These are phyloP conservation scores for Harrya chromipes DNA, from an alignment of 768 basidiomycete species.

Conservation along the genomic window DNA sequence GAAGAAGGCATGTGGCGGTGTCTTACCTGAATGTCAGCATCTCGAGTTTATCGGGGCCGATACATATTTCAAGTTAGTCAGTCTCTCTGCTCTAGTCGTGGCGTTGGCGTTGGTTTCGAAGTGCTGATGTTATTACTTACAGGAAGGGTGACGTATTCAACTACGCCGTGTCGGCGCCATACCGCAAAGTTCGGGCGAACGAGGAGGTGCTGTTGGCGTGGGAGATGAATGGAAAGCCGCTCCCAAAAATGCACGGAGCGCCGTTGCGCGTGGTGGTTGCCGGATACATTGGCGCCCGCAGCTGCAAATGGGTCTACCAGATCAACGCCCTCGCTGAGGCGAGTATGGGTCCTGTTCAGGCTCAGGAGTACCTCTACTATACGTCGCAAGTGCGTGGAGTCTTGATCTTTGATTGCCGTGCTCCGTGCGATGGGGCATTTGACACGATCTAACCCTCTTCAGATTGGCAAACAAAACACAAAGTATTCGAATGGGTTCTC, in stretches of 20 bases:
- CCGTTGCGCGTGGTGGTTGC: constrained; percentile 50
- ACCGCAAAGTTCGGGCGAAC: constrained; percentile 44
- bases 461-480: constrained; percentile 45
- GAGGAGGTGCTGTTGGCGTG: constrained; percentile 40
- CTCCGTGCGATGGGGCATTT: neutral
- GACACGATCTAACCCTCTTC: neutral
- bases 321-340: constrained; percentile 50
- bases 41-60: constrained; percentile 57
- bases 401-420: too few species aligned
- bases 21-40: constrained; percentile 45
- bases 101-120: neutral
- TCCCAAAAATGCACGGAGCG: constrained; percentile 50
- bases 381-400: constrained; percentile 41
- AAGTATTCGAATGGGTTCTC: constrained; percentile 54
- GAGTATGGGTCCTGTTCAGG: constrained; percentile 50
- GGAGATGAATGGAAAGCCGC: constrained; percentile 25
- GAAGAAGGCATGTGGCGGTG: constrained; percentile 50
- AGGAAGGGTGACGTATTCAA: constrained; percentile 39
- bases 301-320: constrained; percentile 51
- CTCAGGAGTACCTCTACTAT: constrained; percentile 53
- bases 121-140: neutral
- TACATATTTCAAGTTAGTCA: constrained; percentile 49
- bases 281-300: constrained; percentile 54
- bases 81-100: neutral
- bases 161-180: constrained; percentile 49